These are phyloP conservation scores for Leucaena leucocephala DNA, from an alignment of 306 rosid species.

Conservation along the genomic window DNA sequence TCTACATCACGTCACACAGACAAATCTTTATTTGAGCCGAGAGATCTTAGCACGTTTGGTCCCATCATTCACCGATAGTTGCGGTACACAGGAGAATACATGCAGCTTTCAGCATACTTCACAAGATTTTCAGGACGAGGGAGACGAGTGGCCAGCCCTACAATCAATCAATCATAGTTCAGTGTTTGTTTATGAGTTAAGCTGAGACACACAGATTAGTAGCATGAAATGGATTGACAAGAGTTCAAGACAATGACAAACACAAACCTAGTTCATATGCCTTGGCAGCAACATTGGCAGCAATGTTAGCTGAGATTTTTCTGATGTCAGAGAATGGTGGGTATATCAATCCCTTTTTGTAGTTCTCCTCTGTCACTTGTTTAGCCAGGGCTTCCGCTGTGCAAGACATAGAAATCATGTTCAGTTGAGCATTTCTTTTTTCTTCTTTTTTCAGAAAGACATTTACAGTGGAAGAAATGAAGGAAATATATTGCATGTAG, in stretches of 20 bases:
- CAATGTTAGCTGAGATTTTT: constrained; percentile 73
- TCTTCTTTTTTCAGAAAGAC: neutral
- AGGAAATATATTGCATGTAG: neutral
- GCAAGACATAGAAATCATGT: neutral
- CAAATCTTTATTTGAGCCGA: constrained; percentile 5
- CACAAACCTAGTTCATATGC: constrained; percentile 81
- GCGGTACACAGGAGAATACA: constrained; percentile 73
- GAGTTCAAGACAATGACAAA: neutral
- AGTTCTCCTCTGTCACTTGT: constrained; percentile 61
- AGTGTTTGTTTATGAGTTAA: neutral
- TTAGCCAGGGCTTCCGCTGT: constrained; percentile 76
- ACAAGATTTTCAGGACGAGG: constrained; percentile 80
- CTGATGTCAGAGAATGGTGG: constrained; percentile 72
- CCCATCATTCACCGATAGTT: constrained; percentile 50
- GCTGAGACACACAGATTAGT: neutral
- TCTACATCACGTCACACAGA: constrained; percentile 11
- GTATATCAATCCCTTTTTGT: constrained; percentile 61
- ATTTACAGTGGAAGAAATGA: neutral
- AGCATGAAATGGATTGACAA: neutral
- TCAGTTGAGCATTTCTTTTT: neutral
- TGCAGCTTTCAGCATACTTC: constrained; percentile 79
- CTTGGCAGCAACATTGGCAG: constrained; percentile 84
- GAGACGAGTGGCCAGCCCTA: constrained; percentile 75
- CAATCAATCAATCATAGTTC: neutral
- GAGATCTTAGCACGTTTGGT: neutral